Percentiles rank a stretch among this genome's conserved stretches.
Evolutionary conservation across 1,139 yeast species (phyloP).

Genomic region (Debaryomyces nepalensis): DNA sequence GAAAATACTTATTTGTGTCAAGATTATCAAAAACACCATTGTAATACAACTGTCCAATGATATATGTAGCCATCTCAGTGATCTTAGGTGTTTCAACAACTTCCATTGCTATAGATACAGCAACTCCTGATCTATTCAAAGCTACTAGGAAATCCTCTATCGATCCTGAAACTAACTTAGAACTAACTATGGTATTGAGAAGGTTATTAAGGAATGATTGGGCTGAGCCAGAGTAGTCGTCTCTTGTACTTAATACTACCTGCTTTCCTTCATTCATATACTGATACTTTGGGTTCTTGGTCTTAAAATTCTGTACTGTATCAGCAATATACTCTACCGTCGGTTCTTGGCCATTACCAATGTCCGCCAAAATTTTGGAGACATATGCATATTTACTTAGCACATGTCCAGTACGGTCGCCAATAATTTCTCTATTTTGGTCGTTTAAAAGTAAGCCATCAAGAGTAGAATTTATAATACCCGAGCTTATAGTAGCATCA

Average conservation of each 20-base stretch:
- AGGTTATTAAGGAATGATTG: conserved; percentile 38
- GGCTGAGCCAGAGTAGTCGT: conserved; percentile 38
- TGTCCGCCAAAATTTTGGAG: conserved; percentile 33
- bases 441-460: conserved; percentile 34
- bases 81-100: conserved; percentile 30
- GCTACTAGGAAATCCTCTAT: conserved; percentile 34
- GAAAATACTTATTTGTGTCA: conserved; percentile 29
- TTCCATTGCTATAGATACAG: conserved; percentile 34
- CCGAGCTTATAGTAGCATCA: conserved; percentile 27
- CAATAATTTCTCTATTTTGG: conserved; percentile 31
- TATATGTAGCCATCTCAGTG: conserved; percentile 27
- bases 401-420: conserved; percentile 29
- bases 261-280: conserved; percentile 18
- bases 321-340: conserved; percentile 36
- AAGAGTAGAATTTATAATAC: conserved; percentile 31
- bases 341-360: conserved; percentile 37
- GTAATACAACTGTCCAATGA: conserved; percentile 34
- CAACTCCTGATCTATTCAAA: conserved; percentile 37
- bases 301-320: conserved; percentile 29
- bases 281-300: conserved; percentile 27
- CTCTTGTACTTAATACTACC: conserved; percentile 20
- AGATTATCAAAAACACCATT: conserved; percentile 39
- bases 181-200: conserved; percentile 31
- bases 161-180: conserved; percentile 30
- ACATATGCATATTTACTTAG: conserved; percentile 34